Evolutionary conservation across 2,329 filamentous ascomycete species (phyloP), one percentile per base, ranked within the genome.

Genomic region (Penicillium sp.): DNA sequence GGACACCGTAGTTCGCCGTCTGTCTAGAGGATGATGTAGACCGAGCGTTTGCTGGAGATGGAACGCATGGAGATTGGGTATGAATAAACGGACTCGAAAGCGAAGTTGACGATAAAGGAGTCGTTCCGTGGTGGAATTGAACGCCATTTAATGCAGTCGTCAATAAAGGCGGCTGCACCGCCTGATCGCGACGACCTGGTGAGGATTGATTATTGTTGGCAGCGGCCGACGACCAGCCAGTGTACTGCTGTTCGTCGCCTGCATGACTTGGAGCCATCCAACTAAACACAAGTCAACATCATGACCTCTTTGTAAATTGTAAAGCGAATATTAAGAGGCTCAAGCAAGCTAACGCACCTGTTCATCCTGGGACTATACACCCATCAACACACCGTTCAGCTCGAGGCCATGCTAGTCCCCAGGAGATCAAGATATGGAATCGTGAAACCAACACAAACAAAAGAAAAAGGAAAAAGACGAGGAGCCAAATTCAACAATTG

Each of bases 51-150:
- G 66, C 68, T 4, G 77, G 74, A 22, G 77, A 74, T 35, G 70
- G 58, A 35, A 76, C 65, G 44, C 69, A 74, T 13, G 76, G 69
- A 47, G 77, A 75, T 51, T 70, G 65, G 57, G 65, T 62, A 55
- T 71, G 74, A 8, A 72, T 78, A 59, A 79, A 79, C 7, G 77
- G 77, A 49, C 74, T 78, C 26, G 76, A 77, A 37, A 78, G 65
- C 31, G 76, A 75, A n/a, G 75, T 77, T 7, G 76, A 72, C 13
- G 77, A 78, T 33, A 74, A 63, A 54, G 77, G 77, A 14, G 76
- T 78, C 21, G 69, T 69, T 37, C 66, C 66, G 55, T 71, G 55
- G n/a, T 76, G 74, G 46, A 69, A 73, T 46, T 76, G 75, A 64
- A 69, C 64, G 54, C 68, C 71, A 59, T 62, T 72, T 55, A 76